These are phyloP conservation scores for Acanthamoeba lugdunensis DNA, from an alignment of 208 protist species.

Conservation along the genomic window DNA sequence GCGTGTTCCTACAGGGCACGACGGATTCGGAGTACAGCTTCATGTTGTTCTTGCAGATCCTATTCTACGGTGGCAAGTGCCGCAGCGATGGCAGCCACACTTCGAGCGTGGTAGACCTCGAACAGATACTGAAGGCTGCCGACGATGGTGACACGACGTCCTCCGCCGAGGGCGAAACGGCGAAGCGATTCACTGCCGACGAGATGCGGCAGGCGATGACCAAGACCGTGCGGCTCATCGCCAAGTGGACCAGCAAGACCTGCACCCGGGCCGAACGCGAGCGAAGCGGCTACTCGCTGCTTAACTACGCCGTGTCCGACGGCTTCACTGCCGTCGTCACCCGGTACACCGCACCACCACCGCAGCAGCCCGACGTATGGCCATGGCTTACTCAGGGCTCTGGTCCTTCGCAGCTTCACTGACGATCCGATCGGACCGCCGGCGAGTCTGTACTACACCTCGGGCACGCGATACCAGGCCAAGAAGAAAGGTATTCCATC, in stretches of 20 bases:
- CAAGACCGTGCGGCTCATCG: slow-evolving; percentile 37
- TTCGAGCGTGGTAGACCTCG: background rate
- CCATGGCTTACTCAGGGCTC: background rate
- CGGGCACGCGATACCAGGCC: slow-evolving; percentile 65
- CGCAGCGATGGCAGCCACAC: background rate
- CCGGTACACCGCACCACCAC: background rate
- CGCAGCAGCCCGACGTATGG: background rate
- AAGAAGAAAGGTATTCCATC: slow-evolving; percentile 34
- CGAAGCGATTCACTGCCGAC: slow-evolving; percentile 6
- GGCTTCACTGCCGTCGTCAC: slow-evolving; percentile 52
- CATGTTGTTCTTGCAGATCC: slow-evolving; percentile 67
- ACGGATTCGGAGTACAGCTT: slow-evolving; percentile 74
- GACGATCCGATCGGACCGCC: background rate
- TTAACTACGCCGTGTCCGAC: slow-evolving; percentile 74
- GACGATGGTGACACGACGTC: background rate
- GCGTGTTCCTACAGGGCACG: background rate
- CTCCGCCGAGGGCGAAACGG: background rate
- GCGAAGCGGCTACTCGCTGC: slow-evolving; percentile 26
- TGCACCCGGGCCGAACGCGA: background rate
- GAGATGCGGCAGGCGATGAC: slow-evolving; percentile 63
- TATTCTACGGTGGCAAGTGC: slow-evolving; percentile 44
- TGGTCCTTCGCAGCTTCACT: slow-evolving; percentile 24
- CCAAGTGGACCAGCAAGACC: slow-evolving; percentile 19
- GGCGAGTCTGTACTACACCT: slow-evolving; percentile 66
- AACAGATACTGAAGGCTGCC: background rate